phyloP scores from a whole-genome alignment of 371 early-diverging fungal species.

The Mucor circinelloides region DNA sequence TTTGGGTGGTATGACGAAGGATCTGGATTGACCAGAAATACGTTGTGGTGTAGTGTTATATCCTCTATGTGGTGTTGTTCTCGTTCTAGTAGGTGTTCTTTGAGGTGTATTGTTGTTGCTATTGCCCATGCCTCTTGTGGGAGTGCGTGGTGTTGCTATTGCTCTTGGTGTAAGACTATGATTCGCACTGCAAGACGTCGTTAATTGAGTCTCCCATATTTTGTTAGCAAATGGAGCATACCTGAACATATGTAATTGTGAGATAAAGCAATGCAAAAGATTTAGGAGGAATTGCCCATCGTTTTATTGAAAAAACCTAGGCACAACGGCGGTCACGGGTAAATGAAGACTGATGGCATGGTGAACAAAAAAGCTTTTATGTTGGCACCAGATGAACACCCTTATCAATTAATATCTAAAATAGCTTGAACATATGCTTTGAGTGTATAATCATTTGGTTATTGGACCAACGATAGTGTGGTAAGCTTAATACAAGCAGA shows the following conservation, averaged over 20 bases:
- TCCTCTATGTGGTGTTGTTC: not conserved
- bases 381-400: no score
- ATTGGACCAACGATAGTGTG: no score
- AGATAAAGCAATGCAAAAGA: not conserved
- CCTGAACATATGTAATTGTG: not conserved
- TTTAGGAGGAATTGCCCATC: no score
- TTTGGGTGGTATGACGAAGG: not conserved
- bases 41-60: not conserved
- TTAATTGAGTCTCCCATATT: not conserved
- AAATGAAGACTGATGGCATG: not conserved
- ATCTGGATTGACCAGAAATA: not conserved
- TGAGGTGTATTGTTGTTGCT: not conserved
- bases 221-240: not conserved
- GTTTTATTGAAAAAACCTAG: no score
- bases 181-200: not conserved
- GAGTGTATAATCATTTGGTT: no score
- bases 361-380: no score
- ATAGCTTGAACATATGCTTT: no score
- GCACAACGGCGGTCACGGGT: not conserved
- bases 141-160: not conserved
- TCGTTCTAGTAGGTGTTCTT: conserved; percentile 4
- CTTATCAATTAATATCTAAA: no score
- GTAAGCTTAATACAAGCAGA: no score
- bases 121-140: not conserved
- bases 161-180: not conserved